Conservation (phyloP, 164 flowering plant genomes). For the Macadamia tetraphylla region DNA sequence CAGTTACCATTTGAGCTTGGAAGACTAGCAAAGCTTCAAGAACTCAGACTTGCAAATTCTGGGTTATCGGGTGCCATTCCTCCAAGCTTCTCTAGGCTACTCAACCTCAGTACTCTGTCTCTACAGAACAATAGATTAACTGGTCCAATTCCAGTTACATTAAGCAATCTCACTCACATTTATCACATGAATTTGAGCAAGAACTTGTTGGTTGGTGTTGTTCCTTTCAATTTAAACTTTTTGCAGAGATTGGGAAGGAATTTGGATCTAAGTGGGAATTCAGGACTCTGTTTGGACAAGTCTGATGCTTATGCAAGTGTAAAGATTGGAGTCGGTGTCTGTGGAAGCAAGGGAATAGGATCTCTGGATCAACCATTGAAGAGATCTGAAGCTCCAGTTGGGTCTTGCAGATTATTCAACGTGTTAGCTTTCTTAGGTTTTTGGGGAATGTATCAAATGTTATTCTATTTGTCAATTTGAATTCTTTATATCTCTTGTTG, state of each 20-base stretch:
- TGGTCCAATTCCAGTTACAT: constrained; percentile 59
- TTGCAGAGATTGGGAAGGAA: constrained; percentile 62
- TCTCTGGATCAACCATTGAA: constrained; percentile 35
- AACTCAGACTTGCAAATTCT: constrained; percentile 70
- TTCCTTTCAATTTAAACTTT: constrained; percentile 63
- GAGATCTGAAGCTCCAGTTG: constrained; percentile 39
- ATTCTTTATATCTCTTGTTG: neutral
- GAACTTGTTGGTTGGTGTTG: constrained; percentile 59
- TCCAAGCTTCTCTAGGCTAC: constrained; percentile 37
- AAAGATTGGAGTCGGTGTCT: constrained; percentile 42
- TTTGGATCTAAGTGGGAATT: constrained; percentile 67
- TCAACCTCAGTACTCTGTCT: constrained; percentile 60
- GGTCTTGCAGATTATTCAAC: constrained; percentile 12
- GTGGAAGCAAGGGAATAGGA: constrained; percentile 37
- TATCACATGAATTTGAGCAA: constrained; percentile 82
- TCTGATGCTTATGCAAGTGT: constrained; percentile 30
- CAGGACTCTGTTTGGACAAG: constrained; percentile 57
- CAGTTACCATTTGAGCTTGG: constrained; percentile 53
- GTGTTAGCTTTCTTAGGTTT: constrained; percentile 4
- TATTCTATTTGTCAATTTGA: constrained; percentile 1
- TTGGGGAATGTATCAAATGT: constrained; percentile 11
- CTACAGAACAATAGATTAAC: constrained; percentile 59
- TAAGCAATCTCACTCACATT: constrained; percentile 46
- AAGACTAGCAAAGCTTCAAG: constrained; percentile 54
- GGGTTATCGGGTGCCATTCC: constrained; percentile 65